Evolutionary conservation across 108 stramenopile species (phyloP).

Genomic region (Stephanodiscus triporus): DNA sequence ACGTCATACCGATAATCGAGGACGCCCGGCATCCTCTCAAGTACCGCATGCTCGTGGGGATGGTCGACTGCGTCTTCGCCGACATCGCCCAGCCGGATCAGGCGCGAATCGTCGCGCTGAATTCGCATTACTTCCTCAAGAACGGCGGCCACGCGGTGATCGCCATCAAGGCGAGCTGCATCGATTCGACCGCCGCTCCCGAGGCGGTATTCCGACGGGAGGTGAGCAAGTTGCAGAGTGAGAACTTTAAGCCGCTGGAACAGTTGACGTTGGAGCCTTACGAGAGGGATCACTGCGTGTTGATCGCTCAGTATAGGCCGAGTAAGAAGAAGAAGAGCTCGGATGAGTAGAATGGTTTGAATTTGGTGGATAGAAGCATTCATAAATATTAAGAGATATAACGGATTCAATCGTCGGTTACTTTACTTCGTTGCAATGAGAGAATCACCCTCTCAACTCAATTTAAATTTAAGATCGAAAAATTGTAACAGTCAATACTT

Average conservation of each 20-base stretch:
- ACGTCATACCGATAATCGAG: conserved; percentile 99
- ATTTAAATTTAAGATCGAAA: too few relatives aligned
- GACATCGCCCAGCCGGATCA: conserved; percentile 99
- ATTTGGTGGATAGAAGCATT: conserved; percentile 8
- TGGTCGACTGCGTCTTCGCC: conserved; percentile 99
- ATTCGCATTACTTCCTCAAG: conserved; percentile 99
- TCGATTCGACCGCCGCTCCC: conserved; percentile 98
- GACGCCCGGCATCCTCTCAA: conserved; percentile 99
- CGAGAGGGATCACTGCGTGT: conserved; percentile 99
- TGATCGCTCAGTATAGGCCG: conserved; percentile 97
- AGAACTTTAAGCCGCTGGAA: conserved; percentile 98
- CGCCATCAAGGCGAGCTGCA: conserved; percentile 99
- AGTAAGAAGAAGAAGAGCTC: conserved; percentile 79
- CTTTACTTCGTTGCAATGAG: too few relatives aligned
- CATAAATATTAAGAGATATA: conserved; percentile 5
- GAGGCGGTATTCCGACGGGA: conserved; percentile 98
- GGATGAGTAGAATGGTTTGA: conserved; percentile 20
- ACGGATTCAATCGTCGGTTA: too few relatives aligned
- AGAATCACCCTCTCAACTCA: too few relatives aligned
- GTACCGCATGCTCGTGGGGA: conserved; percentile 99
- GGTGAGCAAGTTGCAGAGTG: conserved; percentile 91
- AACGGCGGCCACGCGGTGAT: conserved; percentile 99
- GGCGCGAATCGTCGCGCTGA: conserved; percentile 98
- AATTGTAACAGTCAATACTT: too few relatives aligned
- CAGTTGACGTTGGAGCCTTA: conserved; percentile 99